Conservation (phyloP, 345 rosid species). For the Turritis glabra region DNA sequence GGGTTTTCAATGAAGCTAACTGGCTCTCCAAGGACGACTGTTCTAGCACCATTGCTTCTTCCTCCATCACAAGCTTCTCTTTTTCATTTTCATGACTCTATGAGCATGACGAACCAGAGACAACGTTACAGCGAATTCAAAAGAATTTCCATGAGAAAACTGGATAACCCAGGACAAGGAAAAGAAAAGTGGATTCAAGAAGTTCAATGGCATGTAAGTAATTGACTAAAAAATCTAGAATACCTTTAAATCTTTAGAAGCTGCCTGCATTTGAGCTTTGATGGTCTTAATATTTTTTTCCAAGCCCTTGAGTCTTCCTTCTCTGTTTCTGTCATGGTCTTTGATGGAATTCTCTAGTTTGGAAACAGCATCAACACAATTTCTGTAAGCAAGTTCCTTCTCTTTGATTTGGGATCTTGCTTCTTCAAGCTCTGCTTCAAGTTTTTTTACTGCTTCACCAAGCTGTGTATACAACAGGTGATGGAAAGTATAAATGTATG, state of each 20-base stretch:
- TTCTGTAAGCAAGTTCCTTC: constrained; percentile 60
- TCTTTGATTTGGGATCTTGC: constrained; percentile 63
- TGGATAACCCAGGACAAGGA: constrained; percentile 8
- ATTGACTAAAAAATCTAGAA: constrained; percentile 15
- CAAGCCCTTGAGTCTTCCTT: constrained; percentile 72
- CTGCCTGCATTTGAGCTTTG: constrained; percentile 77
- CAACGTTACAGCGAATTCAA: constrained; percentile 13
- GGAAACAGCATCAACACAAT: constrained; percentile 55
- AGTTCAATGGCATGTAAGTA: constrained; percentile 4
- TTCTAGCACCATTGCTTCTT: constrained; percentile 77
- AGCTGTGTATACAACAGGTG: constrained; percentile 50
- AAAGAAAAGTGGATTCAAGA: not conserved
- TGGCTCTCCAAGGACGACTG: constrained; percentile 76
- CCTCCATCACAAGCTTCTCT: constrained; percentile 87
- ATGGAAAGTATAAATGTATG: constrained; percentile 2
- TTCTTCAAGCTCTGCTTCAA: constrained; percentile 81
- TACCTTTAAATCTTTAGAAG: constrained; percentile 88
- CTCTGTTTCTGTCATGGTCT: constrained; percentile 84
- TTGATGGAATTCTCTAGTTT: constrained; percentile 79
- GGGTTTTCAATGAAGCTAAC: constrained; percentile 55
- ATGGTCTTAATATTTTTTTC: constrained; percentile 72
- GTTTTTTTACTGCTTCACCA: constrained; percentile 75
- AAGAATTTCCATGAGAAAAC: not conserved
- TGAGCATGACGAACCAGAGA: constrained; percentile 28
- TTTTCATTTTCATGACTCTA: constrained; percentile 80